Conservation (phyloP, 2,329 filamentous ascomycete species). For the Metarhizium humberi region DNA sequence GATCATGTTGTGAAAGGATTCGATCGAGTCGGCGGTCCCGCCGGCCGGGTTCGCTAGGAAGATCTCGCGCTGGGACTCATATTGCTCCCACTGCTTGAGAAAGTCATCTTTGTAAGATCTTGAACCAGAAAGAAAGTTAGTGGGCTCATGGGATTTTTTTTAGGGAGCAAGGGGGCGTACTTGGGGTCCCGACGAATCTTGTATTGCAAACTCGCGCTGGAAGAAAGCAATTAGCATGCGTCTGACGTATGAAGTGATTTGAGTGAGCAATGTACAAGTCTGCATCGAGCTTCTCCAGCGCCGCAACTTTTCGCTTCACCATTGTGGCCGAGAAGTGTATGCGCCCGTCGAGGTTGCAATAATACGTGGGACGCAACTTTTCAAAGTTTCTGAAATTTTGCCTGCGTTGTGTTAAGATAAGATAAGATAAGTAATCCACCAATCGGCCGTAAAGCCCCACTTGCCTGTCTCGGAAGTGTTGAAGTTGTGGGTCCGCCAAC, state of each 20-base stretch:
- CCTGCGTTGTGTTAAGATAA: constrained; percentile 1
- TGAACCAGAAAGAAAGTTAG: constrained; percentile 8
- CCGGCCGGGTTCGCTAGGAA: constrained; percentile 77
- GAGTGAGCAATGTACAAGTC: constrained; percentile 52
- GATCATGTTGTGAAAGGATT: constrained; percentile 82
- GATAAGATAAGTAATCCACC: neutral
- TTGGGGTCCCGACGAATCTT: constrained; percentile 82
- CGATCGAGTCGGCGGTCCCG: constrained; percentile 66
- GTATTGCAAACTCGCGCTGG: constrained; percentile 74
- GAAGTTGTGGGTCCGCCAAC: too few species aligned
- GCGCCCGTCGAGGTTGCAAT: neutral
- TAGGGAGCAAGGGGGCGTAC: constrained; percentile 31
- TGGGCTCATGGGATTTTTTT: neutral
- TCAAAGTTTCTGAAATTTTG: constrained; percentile 2
- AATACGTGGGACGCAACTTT: neutral
- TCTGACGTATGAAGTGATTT: neutral
- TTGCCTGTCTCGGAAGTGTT: too few species aligned
- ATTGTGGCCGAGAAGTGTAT: constrained; percentile 31
- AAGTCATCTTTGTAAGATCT: constrained; percentile 89
- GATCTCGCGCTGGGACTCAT: constrained; percentile 83
- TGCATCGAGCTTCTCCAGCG: constrained; percentile 90
- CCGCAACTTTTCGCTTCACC: constrained; percentile 83
- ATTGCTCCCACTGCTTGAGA: constrained; percentile 78
- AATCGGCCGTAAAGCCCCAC: too few species aligned
- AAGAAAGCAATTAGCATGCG: neutral